Base-by-base conservation (phyloP, 1,284 basidiomycete species). In the Ustilago vetiveriae region DNA sequence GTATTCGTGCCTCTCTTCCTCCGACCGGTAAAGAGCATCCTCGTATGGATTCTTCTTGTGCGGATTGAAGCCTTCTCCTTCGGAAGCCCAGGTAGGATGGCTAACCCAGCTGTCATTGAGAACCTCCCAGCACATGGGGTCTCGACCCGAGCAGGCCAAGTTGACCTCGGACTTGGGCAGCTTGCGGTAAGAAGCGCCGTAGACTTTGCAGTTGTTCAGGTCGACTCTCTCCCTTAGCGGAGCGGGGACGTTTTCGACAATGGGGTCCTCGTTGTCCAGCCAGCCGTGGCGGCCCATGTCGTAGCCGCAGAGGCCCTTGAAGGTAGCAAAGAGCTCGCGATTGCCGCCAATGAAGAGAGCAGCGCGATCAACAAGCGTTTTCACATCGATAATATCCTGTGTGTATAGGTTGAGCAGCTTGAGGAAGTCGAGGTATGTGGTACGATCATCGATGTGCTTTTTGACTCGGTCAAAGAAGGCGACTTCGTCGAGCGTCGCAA, bases 11-110 rank as follows among this genome's bases (percentile, higher is more conserved):
- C 96, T 89, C 82, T 99, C 96, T 82, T 99, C 96, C 83, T 99
- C 96, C 74, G 92, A 91, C 82, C 92, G 92, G 84, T 98, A 94
- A 54, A 98, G 86, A 0, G 92, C 92, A 78, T 98, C 94, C 83
- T 98, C 96, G 82, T 92, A 98, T 3, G 89, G 87, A 82, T 97
- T 99, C 85, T 98, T 98, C 86, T 95, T 95, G 84, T 97, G 93
- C 6, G 94, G 88, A 57, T 93, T 88, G 84, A 98, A 98, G 1
- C 91, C 88, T 73, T 96, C 92, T 77, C 98, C 96, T 62, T 95
- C 97, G 21, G 90, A 89, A 17, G 92, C 92, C 92, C 93, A 97
- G 0, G 92, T 95, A 1, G 95, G 95, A 82, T 98, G 94, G 19
- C 94, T 96, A 23, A 98, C 92, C 80, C 79, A 81, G 26, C 53